phyloP scores from a whole-genome alignment of 495 filamentous ascomycete species.

The Neurospora sp. region DNA sequence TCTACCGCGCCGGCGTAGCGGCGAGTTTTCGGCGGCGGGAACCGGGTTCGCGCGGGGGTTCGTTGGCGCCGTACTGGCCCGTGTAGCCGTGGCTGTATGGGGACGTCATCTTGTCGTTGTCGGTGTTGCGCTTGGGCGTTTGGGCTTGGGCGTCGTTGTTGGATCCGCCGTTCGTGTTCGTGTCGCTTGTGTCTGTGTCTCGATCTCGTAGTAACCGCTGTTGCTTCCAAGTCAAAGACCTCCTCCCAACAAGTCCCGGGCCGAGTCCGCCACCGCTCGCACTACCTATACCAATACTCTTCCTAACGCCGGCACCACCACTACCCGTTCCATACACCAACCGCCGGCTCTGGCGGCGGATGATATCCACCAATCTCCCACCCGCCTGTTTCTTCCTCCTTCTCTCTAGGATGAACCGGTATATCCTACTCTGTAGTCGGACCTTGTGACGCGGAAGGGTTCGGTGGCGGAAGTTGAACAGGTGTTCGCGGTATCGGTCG shows the following conservation, averaged over 20 bases:
- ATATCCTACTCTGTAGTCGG: constrained; percentile 63
- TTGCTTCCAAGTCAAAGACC: not conserved
- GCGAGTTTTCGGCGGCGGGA: constrained; percentile 68
- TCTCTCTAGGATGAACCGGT: constrained; percentile 56
- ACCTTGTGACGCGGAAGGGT: constrained; percentile 60
- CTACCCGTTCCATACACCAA: constrained; percentile 19
- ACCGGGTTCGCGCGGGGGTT: constrained; percentile 47
- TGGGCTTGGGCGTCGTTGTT: not conserved
- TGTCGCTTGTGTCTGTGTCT: not conserved
- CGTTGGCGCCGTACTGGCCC: constrained; percentile 9
- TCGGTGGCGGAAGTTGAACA: constrained; percentile 60
- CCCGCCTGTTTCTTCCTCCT: constrained; percentile 44
- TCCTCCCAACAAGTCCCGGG: not conserved
- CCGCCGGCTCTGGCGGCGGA: constrained; percentile 38
- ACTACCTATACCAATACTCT: not conserved
- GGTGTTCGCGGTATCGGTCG: constrained; percentile 44
- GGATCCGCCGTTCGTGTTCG: not conserved
- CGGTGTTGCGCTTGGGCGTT: not conserved
- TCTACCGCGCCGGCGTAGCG: too few species aligned
- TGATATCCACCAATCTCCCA: constrained; percentile 40
- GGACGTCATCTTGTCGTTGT: constrained; percentile 16
- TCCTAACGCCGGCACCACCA: not conserved
- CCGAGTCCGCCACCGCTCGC: not conserved
- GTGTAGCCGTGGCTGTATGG: constrained; percentile 21
- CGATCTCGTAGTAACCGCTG: not conserved